phyloP scores from a whole-genome alignment of 805 yeast species.

The Hanseniaspora nectarophila region DNA sequence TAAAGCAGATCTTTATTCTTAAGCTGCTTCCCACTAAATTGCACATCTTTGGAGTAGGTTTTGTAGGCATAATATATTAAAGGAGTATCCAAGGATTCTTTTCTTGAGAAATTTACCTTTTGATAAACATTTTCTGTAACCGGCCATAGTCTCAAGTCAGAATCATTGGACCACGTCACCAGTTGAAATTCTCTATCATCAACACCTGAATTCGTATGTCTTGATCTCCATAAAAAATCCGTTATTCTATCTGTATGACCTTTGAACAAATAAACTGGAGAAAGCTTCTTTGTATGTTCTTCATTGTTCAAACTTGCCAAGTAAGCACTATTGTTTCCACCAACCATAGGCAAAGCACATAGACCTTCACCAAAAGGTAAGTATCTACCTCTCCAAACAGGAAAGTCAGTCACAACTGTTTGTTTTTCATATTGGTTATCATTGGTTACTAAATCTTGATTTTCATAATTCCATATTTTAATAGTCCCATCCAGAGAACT shows the following conservation, averaged over 20 bases:
- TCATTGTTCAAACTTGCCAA: conserved; percentile 25
- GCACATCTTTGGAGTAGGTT: conserved; percentile 39
- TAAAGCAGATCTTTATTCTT: conserved; percentile 9
- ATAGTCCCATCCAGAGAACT: conserved; percentile 80
- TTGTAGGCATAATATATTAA: conserved; percentile 35
- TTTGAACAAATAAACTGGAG: conserved; percentile 49
- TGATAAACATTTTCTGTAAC: conserved; percentile 38
- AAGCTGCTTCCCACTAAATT: conserved; percentile 26
- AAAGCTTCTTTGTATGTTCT: conserved; percentile 29
- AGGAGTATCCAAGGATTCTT: conserved; percentile 29
- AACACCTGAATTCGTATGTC: conserved; percentile 37
- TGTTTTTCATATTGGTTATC: conserved; percentile 21
- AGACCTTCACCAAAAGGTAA: conserved; percentile 83
- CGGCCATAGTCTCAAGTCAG: conserved; percentile 76
- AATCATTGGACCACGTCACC: conserved; percentile 89
- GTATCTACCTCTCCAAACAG: conserved; percentile 78
- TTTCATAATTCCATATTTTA: conserved; percentile 63
- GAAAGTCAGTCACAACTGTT: conserved; percentile 61
- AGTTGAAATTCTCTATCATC: conserved; percentile 78
- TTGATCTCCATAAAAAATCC: conserved; percentile 78
- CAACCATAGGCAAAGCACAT: conserved; percentile 81
- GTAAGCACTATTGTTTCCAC: conserved; percentile 50
- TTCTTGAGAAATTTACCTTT: conserved; percentile 34
- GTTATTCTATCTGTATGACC: conserved; percentile 79
- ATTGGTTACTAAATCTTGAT: conserved; percentile 35